phyloP scores from a whole-genome alignment of 2,329 filamentous ascomycete species.

The Fusarium verticillioides region DNA sequence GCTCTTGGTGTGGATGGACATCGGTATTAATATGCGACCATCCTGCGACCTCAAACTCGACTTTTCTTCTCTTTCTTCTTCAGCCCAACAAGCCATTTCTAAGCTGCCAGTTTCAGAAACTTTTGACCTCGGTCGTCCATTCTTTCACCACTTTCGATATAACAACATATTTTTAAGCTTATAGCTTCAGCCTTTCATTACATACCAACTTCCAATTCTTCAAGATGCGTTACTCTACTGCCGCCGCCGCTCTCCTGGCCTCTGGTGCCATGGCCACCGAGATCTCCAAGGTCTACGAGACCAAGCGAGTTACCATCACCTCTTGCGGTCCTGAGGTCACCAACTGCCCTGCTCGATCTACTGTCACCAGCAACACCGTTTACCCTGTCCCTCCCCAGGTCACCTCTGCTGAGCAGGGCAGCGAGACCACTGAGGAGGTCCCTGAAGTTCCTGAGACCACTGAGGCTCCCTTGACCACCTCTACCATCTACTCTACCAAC shows the following conservation, averaged over 20 bases:
- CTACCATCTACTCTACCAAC: constrained; percentile 67
- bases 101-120: constrained; percentile 55
- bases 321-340: constrained; percentile 58
- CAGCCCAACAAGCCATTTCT: constrained; percentile 59
- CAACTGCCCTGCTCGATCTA: constrained; percentile 44
- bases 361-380: constrained; percentile 35
- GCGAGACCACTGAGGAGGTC: constrained; percentile 48
- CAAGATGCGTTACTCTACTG: constrained; percentile 71
- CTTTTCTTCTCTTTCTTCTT: constrained; percentile 47
- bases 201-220: constrained; percentile 44
- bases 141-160: constrained; percentile 54
- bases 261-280: constrained; percentile 49
- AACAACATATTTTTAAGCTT: constrained; percentile 43
- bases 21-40: constrained; percentile 60
- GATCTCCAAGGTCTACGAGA: constrained; percentile 65
- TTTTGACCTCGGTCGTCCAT: constrained; percentile 68
- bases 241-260: constrained; percentile 61
- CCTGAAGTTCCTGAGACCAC: constrained; percentile 43
- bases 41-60: constrained; percentile 46
- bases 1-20: constrained; percentile 25
- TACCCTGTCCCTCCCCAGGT: constrained; percentile 30
- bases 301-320: constrained; percentile 70
- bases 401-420: constrained; percentile 45
- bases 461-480: constrained; percentile 59
- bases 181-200: constrained; percentile 43